A percentile compares a stretch with the other conserved stretches of the same genome.
These are phyloP conservation scores for Pelargonium cotyledonis DNA, from an alignment of 441 rosid genomes.

Conservation along the genomic window DNA sequence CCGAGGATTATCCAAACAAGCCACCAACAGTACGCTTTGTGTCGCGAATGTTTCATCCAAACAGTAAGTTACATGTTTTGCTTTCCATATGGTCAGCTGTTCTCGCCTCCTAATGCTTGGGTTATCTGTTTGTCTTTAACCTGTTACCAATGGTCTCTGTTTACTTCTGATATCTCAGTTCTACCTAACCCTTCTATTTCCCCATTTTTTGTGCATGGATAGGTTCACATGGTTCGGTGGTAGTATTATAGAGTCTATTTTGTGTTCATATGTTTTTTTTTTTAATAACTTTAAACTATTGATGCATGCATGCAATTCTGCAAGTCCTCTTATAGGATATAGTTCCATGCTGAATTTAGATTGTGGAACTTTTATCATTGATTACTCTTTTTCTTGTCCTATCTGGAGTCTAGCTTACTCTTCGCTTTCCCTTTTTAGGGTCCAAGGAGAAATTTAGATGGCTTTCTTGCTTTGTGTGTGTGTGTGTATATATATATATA, in stretches of 20 bases:
- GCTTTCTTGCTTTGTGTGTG: no score
- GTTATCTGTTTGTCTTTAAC: not conserved
- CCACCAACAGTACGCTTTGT: slow-evolving; percentile 47
- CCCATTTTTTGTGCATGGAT: not conserved
- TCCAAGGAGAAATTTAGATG: not conserved
- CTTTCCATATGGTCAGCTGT: not conserved
- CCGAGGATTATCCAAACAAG: slow-evolving; percentile 53
- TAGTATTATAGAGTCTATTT: not conserved
- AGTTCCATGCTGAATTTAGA: no score
- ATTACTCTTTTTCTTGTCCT: no score
- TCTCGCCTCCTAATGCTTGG: not conserved
- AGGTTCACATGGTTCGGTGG: not conserved
- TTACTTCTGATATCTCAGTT: not conserved
- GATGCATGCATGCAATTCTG: not conserved
- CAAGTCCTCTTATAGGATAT: not conserved
- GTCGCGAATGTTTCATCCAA: slow-evolving; percentile 51
- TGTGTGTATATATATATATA: no score
- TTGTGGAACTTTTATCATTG: no score
- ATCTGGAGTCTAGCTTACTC: no score
- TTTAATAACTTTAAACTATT: not conserved
- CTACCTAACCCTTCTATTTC: slow-evolving; percentile 3
- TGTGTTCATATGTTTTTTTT: not conserved
- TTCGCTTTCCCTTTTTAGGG: not conserved
- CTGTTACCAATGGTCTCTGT: no score
- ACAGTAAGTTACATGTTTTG: slow-evolving; percentile 28